Base-by-base conservation (phyloP, 176 grass and related monocot species). In the Hordeum marinum region DNA sequence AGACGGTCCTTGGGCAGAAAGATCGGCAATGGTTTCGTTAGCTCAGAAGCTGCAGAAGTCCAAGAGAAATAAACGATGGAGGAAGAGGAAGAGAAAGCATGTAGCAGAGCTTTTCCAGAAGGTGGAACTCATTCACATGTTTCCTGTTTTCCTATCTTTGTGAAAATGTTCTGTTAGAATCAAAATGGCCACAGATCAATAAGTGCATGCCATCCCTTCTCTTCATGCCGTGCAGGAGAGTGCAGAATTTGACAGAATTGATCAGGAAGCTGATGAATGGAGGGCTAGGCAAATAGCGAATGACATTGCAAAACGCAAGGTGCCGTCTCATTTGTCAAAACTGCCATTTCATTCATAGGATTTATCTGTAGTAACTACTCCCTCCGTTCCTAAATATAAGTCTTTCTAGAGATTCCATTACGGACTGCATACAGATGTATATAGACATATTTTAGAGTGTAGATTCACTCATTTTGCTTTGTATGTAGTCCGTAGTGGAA, bases 181-280 rank as follows among this genome's bases (percentile, higher is more conserved):
- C n/a, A 23, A 52, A 77, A 5, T 32, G 21, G 32, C 24, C 34
- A 40, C 24, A 41, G 15, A 68, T 26, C 40, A 43, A 37, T 32
- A 2, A 7, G 29, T 63, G 5, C 36, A 86, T 84, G 48, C 3
- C 20, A 31, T 78, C 24, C 7, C 6, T 68, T 75, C 26, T 50
- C 72, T 75, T 72, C 42, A 76, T 87, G 40, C 85, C 91, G 78
- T 45, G 80, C 69, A 99, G 93, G 91, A 92, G 36, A 59, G 0
- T 86, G 96, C 84, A 62, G 87, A 94, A 82, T 87, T 88, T 83
- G 90, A 94, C 8, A 94, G 86, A 79, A 63, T 91, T 69, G 91
- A 96, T 75, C 85, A 89, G 75, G 93, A 93, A 54, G 91, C 93
- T 57, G 96, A 99, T 92, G 93, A 99, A 79, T 99, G 96, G 93